Evolutionary conservation across 2,329 filamentous ascomycete species (phyloP).

Genomic region (Setomelanomma holmii): DNA sequence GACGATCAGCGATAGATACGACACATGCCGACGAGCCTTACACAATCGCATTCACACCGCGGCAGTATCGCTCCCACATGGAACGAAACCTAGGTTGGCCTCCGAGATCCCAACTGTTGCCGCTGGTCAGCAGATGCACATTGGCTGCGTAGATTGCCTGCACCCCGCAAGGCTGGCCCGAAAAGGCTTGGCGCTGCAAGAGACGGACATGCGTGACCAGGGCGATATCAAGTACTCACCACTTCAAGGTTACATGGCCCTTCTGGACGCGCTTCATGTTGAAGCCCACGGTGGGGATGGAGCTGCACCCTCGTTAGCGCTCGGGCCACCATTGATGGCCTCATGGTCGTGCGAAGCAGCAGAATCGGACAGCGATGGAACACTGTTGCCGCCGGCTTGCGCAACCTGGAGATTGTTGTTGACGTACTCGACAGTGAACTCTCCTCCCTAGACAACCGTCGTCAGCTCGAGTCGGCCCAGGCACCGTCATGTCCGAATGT

Average conservation of each 20-base stretch:
- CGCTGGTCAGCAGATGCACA: slow-evolving; percentile 46
- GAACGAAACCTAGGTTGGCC: slow-evolving; percentile 95
- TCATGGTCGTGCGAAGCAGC: slow-evolving; percentile 39
- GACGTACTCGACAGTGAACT: slow-evolving; percentile 98
- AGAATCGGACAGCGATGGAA: slow-evolving; percentile 34
- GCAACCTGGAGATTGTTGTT: slow-evolving; percentile 29
- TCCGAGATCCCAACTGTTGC: slow-evolving; percentile 85
- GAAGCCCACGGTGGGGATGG: slow-evolving; percentile 97
- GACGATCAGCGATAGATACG: slow-evolving; percentile 33
- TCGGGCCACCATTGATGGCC: slow-evolving; percentile 35
- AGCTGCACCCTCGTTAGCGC: slow-evolving; percentile 67
- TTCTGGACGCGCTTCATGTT: slow-evolving; percentile 99
- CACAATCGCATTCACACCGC: slow-evolving; percentile 96
- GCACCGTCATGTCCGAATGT: slow-evolving; percentile 40
- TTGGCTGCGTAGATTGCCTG: slow-evolving; percentile 35
- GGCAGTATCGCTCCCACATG: slow-evolving; percentile 99
- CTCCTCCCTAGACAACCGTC: slow-evolving; percentile 75
- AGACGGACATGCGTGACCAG: slow-evolving; percentile 46
- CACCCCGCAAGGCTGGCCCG: slow-evolving; percentile 39
- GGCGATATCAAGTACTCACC: slow-evolving; percentile 59
- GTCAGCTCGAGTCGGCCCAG: slow-evolving; percentile 35
- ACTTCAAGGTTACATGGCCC: slow-evolving; percentile 97
- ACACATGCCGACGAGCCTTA: slow-evolving; percentile 50
- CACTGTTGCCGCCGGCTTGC: slow-evolving; percentile 34
- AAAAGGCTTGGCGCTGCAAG: slow-evolving; percentile 45